These are phyloP conservation scores for Solanum peruvianum DNA, from an alignment of 257 asterid genomes.

Conservation along the genomic window DNA sequence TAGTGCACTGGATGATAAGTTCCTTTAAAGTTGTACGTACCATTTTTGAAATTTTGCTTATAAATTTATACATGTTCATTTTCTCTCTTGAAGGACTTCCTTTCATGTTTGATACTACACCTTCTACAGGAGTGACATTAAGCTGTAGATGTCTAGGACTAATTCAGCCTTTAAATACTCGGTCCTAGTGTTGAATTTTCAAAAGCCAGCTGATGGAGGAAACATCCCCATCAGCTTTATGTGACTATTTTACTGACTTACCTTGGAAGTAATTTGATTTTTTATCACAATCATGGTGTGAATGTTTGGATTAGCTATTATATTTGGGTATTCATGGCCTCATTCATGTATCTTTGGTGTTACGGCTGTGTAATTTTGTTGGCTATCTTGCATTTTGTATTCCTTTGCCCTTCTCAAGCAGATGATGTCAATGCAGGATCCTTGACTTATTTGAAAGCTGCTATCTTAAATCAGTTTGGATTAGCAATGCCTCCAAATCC, in stretches of 20 bases:
- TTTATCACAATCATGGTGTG: background rate
- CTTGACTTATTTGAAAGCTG: background rate
- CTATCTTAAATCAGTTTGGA: background rate
- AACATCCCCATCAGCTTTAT: background rate
- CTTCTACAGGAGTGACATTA: background rate
- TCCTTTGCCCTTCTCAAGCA: background rate
- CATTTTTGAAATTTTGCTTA: background rate
- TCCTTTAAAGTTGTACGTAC: background rate
- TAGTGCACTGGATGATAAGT: background rate
- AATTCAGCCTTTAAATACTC: background rate
- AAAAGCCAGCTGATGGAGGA: background rate
- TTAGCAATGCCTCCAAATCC: conserved; percentile 31
- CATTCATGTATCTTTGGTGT: background rate
- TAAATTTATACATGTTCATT: background rate
- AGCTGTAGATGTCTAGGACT: background rate
- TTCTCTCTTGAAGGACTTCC: background rate
- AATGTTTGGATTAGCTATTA: background rate
- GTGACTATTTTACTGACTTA: background rate
- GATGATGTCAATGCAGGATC: conserved; percentile 1
- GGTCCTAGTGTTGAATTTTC: background rate
- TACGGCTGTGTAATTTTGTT: background rate
- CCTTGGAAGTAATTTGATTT: background rate
- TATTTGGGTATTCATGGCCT: background rate
- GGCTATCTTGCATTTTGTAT: background rate
- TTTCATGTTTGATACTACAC: background rate